Conservation (phyloP, 768 basidiomycete species). For the Suillus americanus region DNA sequence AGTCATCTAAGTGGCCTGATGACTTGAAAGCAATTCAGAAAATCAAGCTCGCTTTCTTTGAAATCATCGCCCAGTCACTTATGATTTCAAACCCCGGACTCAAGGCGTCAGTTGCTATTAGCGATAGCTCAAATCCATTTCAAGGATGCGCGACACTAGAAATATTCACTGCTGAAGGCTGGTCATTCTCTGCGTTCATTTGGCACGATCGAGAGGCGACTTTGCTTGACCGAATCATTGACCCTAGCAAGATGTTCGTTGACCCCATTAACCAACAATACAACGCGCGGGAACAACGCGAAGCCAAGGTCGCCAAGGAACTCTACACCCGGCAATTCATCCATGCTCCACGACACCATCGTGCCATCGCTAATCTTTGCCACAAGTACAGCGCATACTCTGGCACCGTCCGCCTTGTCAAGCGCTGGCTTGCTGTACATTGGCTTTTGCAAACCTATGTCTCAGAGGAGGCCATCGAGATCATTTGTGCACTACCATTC, state of each 20-base stretch:
- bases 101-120: constrained; percentile 58
- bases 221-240: constrained; percentile 69
- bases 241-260: constrained; percentile 34
- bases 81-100: constrained; percentile 52
- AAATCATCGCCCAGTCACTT: constrained; percentile 69
- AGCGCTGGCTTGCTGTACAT: constrained; percentile 91
- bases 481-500: constrained; percentile 81
- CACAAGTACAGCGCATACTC: constrained; percentile 81
- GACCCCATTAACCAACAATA: constrained; percentile 17
- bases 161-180: constrained; percentile 76
- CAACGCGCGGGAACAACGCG: constrained; percentile 45
- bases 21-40: constrained; percentile 91
- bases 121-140: constrained; percentile 51
- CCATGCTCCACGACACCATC: constrained; percentile 82
- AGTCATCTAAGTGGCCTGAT: constrained; percentile 92
- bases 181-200: constrained; percentile 82
- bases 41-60: constrained; percentile 90
- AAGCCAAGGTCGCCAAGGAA: constrained; percentile 56
- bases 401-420: constrained; percentile 82
- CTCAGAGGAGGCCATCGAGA: constrained; percentile 76
- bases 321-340: constrained; percentile 72
- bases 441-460: constrained; percentile 80
- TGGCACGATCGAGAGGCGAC: constrained; percentile 86
- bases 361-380: constrained; percentile 73
- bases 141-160: constrained; percentile 75